A percentile compares a stretch with the other conserved stretches of the same genome.
Evolutionary conservation across 1,284 basidiomycete genomes (phyloP).

Genomic region (Heliocybe sulcata): DNA sequence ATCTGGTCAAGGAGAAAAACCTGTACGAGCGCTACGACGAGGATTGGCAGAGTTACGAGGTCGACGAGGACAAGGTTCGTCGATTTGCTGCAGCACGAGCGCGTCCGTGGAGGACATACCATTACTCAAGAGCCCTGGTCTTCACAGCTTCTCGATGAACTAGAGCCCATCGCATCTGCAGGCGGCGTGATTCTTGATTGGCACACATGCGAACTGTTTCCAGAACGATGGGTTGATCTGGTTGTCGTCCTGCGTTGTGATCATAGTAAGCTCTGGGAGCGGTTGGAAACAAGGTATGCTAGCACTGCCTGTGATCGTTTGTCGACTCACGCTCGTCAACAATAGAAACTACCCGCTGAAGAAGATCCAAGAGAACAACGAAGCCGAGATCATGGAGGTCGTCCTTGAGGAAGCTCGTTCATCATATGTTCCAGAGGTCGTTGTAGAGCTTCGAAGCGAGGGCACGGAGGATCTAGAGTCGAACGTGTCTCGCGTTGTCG

Average conservation of each 20-base stretch:
- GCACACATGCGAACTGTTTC: slow-evolving; percentile 94
- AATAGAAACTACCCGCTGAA: slow-evolving; percentile 80
- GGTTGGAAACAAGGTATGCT: slow-evolving; percentile 84
- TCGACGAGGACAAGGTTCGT: slow-evolving; percentile 90
- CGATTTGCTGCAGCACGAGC: too few relatives aligned
- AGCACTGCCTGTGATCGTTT: not conserved
- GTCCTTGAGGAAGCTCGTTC: slow-evolving; percentile 84
- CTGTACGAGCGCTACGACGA: slow-evolving; percentile 86
- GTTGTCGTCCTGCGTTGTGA: slow-evolving; percentile 91
- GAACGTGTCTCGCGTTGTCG: slow-evolving; percentile 79
- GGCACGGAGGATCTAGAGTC: slow-evolving; percentile 76
- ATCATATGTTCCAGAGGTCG: slow-evolving; percentile 80
- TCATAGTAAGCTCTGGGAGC: slow-evolving; percentile 86
- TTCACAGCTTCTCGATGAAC: slow-evolving; percentile 74
- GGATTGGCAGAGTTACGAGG: slow-evolving; percentile 91
- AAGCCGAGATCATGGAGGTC: slow-evolving; percentile 97
- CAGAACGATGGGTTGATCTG: slow-evolving; percentile 96
- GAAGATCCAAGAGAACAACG: slow-evolving; percentile 98
- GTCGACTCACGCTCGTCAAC: slow-evolving; percentile 1
- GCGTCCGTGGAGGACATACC: not conserved
- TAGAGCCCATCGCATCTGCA: slow-evolving; percentile 62
- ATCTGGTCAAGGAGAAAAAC: slow-evolving; percentile 79
- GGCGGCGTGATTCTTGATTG: slow-evolving; percentile 93
- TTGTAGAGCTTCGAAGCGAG: slow-evolving; percentile 84
- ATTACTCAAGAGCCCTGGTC: not conserved